Conservation (phyloP, 2,329 filamentous ascomycete species). For the Hypoxylon rubiginosum region DNA sequence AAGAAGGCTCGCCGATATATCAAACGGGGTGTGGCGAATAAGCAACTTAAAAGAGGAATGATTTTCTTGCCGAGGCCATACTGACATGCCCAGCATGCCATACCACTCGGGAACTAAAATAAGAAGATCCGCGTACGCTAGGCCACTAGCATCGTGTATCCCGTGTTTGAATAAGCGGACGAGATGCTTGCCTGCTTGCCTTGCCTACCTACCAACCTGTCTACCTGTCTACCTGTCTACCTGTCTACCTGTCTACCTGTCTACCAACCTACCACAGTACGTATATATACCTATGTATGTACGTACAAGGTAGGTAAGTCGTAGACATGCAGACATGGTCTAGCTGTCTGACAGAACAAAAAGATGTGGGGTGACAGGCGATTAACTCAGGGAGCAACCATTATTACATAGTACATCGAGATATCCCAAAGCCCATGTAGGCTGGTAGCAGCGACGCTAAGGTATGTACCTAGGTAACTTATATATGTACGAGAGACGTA, state of each 20-base stretch:
- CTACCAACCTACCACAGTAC: no score
- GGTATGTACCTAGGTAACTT: no score
- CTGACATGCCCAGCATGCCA: not conserved
- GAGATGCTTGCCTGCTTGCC: no score
- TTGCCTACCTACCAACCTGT: no score
- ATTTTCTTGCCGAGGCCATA: not conserved
- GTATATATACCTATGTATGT: not conserved
- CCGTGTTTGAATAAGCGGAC: no score
- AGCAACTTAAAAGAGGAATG: slow-evolving; percentile 4
- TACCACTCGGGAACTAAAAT: slow-evolving; percentile 16
- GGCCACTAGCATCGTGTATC: not conserved
- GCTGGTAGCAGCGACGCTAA: no score
- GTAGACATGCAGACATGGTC: not conserved
- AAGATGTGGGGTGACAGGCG: slow-evolving; percentile 16
- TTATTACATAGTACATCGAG: not conserved
- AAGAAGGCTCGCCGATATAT: not conserved
- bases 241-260: no score
- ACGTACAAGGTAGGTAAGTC: not conserved
- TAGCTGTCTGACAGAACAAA: not conserved
- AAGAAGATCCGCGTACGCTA: slow-evolving; percentile 2
- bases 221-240: no score
- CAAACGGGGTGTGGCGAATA: slow-evolving; percentile 8
- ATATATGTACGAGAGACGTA: no score
- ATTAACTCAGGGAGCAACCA: slow-evolving; percentile 10
- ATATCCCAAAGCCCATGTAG: no score